These are phyloP conservation scores for Blastomyces silverae DNA, from an alignment of 2,329 filamentous ascomycete species.

Conservation along the genomic window DNA sequence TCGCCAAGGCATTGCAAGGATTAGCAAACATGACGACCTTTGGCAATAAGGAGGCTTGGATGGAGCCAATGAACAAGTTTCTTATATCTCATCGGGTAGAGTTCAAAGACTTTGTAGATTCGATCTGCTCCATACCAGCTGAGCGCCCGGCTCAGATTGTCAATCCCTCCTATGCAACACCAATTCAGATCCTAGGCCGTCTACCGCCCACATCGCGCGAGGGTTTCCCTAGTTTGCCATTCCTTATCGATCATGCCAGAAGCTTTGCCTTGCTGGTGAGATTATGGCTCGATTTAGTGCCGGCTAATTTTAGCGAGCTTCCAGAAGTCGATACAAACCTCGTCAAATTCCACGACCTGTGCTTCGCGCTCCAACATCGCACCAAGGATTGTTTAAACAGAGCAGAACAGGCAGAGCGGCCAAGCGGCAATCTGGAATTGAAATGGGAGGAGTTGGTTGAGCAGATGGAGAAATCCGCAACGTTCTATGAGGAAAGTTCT, in stretches of 20 bases:
- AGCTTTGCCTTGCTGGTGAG: constrained; percentile 79
- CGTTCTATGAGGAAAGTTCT: constrained; percentile 38
- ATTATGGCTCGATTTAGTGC: constrained; percentile 40
- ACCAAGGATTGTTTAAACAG: constrained; percentile 43
- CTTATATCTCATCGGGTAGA: constrained; percentile 65
- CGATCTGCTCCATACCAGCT: constrained; percentile 73
- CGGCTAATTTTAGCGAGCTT: constrained; percentile 36
- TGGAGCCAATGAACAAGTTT: constrained; percentile 97
- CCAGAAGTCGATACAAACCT: constrained; percentile 37
- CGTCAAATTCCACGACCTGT: constrained; percentile 40
- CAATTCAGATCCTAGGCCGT: constrained; percentile 78
- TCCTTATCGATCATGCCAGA: constrained; percentile 80
- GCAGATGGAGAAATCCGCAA: constrained; percentile 41
- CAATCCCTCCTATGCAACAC: constrained; percentile 84
- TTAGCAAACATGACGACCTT: constrained; percentile 86
- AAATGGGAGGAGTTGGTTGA: constrained; percentile 47
- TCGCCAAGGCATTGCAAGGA: constrained; percentile 86
- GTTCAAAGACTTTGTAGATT: constrained; percentile 82
- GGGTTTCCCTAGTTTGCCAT: constrained; percentile 87
- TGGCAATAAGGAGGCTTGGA: constrained; percentile 94
- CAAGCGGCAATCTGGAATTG: constrained; percentile 41
- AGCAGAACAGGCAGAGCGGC: constrained; percentile 45
- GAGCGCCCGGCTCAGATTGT: constrained; percentile 59
- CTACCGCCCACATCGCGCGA: constrained; percentile 75
- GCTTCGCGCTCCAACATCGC: constrained; percentile 38